Conservation (phyloP, 257 asterid species). For the Ligustrum vulgare region DNA sequence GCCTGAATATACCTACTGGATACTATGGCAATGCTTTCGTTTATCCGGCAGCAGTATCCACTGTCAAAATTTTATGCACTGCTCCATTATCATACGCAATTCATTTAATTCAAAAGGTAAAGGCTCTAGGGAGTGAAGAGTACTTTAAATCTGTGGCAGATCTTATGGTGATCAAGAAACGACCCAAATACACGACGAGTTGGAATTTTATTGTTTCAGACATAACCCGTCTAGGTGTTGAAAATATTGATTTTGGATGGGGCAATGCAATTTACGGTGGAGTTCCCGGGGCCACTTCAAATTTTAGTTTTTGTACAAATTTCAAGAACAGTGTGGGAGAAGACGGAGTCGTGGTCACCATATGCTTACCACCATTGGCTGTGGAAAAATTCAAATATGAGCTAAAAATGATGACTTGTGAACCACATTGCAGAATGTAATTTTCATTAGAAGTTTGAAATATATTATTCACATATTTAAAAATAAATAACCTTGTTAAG, state of each 20-base stretch:
- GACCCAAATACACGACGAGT: neutral
- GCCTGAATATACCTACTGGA: neutral
- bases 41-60: constrained; percentile 16
- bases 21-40: constrained; percentile 26
- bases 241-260: constrained; percentile 21
- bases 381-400: constrained; percentile 19
- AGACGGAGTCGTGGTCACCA: constrained; percentile 15
- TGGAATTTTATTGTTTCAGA: constrained; percentile 18
- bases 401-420: neutral
- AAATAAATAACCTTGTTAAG: too few species aligned
- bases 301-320: neutral
- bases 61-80: neutral
- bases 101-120: neutral
- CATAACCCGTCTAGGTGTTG: neutral
- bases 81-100: constrained; percentile 15
- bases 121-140: too few species aligned
- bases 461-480: too few species aligned
- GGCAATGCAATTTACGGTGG: constrained; percentile 15
- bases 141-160: too few species aligned
- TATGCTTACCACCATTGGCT: constrained; percentile 22
- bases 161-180: neutral
- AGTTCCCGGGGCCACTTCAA: neutral
- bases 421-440: too few species aligned
- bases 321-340: neutral
- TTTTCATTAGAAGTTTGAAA: too few species aligned